Conservation (phyloP, 2,329 filamentous ascomycete species). For the Stromatinia cepivora region DNA sequence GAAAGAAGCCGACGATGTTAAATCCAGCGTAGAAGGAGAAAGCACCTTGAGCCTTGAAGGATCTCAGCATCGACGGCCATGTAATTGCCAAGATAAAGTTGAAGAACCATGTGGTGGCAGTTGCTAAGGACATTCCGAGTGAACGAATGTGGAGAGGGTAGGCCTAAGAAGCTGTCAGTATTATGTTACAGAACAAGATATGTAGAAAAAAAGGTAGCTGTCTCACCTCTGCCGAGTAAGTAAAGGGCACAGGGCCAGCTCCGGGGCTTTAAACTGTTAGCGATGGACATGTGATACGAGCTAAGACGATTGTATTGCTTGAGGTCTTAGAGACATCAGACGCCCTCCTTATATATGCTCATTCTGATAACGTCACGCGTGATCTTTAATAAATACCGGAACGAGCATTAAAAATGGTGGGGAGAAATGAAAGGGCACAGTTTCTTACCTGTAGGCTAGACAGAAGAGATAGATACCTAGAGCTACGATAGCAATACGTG, state of each 20-base stretch:
- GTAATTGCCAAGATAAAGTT: slow-evolving; percentile 60
- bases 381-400: not conserved
- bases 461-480: slow-evolving; percentile 64
- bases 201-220: not conserved
- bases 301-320: no score
- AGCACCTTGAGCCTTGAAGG: slow-evolving; percentile 43
- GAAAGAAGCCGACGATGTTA: slow-evolving; percentile 53
- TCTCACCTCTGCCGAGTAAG: slow-evolving; percentile 50
- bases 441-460: slow-evolving; percentile 54
- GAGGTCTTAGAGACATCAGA: no score
- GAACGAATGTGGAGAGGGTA: slow-evolving; percentile 63
- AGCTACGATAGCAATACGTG: slow-evolving; percentile 45
- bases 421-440: not conserved
- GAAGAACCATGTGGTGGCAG: slow-evolving; percentile 59
- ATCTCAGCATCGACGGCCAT: slow-evolving; percentile 30
- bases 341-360: no score
- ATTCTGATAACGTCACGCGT: no score
- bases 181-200: not conserved
- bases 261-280: slow-evolving; percentile 47
- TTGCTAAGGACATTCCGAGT: slow-evolving; percentile 61
- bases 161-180: slow-evolving; percentile 40
- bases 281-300: not conserved
- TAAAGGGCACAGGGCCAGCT: slow-evolving; percentile 61
- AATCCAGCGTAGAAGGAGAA: slow-evolving; percentile 56
- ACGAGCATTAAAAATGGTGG: not conserved